Evolutionary conservation across 768 basidiomycete genomes (phyloP), one percentile per base, ranked within the genome.

Genomic region (Cystobasidiopsis lactophilus): DNA sequence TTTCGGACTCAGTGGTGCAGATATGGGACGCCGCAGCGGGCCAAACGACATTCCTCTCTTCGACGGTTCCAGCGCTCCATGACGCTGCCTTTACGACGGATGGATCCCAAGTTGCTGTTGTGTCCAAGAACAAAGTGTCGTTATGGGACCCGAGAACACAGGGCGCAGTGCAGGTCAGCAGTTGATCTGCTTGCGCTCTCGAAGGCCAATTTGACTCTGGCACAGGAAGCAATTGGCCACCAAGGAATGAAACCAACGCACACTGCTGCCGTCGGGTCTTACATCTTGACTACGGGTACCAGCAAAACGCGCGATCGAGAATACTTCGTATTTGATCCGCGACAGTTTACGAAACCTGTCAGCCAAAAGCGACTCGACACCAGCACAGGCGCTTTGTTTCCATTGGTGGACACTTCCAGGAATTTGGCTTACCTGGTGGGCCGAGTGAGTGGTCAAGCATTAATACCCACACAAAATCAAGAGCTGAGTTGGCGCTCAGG

Each of bases 391-490:
- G 52, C 59, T 0, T 53, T 68, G 3, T 48, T 64, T 16, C 64
- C 67, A 0, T 27, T 64, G 4, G 60, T 67, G 9, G 68, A 69
- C 48, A 37, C 62, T 24, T 56, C 61, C 16, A 40, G 68, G 23
- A 52, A 55, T 18, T 63, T 68, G 38, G 61, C 67, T 9, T 68
- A 68, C 54, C 37, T 67, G 3, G 58, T 61, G 2, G 68, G 64
- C 0, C 57, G 60, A 57, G 57, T 57, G 14, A 40, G n/a, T n/a
- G n/a, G 53, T 50, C 7, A 43, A 11, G 41, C 2, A 4, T 37
- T 3, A 24, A 3, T 41, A 7, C 24, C 3, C 31, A 37, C 1
- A 2, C 13, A 9, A 9, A 26, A 5, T 37, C 38, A 26, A 21
- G 13, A 44, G 4, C 3, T 39, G 14, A 26, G 3, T 23, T 21